These are phyloP conservation scores for Dictyostelium intermedium DNA, from an alignment of 78 protist species.

Conservation along the genomic window DNA sequence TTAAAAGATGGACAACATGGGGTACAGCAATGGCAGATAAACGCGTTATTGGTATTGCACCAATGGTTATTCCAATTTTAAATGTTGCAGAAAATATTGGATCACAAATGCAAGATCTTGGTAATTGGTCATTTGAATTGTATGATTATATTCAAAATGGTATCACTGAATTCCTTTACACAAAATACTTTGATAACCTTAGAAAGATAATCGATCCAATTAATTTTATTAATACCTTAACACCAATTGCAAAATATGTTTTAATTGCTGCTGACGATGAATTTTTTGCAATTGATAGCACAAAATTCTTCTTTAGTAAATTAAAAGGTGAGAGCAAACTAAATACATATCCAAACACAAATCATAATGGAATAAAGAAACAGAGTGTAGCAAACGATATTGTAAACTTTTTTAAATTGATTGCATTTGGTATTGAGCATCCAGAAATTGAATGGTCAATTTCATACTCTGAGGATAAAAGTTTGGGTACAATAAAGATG, in stretches of 20 bases:
- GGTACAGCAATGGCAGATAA: conserved; percentile 51
- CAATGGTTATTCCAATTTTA: conserved; percentile 68
- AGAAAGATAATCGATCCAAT: conserved; percentile 59
- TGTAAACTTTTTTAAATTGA: background rate
- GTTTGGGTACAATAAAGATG: background rate
- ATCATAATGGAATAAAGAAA: background rate
- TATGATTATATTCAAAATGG: conserved; percentile 19
- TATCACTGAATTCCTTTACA: background rate
- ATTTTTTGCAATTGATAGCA: conserved; percentile 50
- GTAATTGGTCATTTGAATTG: conserved; percentile 39
- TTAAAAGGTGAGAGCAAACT: conserved; percentile 12
- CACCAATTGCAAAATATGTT: conserved; percentile 33
- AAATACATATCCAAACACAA: background rate
- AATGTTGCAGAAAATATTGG: conserved; percentile 10
- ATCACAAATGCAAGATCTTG: conserved; percentile 29
- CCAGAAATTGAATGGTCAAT: conserved; percentile 55
- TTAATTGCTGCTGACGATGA: conserved; percentile 25
- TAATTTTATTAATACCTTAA: background rate
- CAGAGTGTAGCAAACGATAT: background rate
- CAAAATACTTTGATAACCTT: background rate
- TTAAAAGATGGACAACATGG: conserved; percentile 56
- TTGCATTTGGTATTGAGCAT: background rate
- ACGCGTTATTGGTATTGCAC: conserved; percentile 70
- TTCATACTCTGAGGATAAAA: background rate
- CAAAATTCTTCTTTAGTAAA: conserved; percentile 16